Base-by-base conservation (phyloP, 2,329 filamentous ascomycete genomes). In the Aspergillus pseudoglaucus region DNA sequence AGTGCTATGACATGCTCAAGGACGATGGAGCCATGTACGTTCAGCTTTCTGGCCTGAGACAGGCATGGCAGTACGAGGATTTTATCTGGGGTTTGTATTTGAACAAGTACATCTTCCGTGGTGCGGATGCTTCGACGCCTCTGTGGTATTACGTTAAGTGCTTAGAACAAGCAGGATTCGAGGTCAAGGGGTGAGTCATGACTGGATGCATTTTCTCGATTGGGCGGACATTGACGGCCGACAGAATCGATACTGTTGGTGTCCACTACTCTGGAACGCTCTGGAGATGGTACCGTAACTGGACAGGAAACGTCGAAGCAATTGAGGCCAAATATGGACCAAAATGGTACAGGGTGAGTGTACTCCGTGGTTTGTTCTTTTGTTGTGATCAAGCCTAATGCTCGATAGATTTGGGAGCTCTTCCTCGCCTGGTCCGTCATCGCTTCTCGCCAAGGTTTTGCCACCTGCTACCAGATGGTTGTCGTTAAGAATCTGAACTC, bases 21-120 rank as follows among this genome's bases (percentile, higher is more conserved):
- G 90, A 95, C 57, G 88, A 95, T 57, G 89, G 89, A 64, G 79
- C 85, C 57, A 90, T 95, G 75, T 93, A 89, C 77, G 78, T 95
- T 47, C 90, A 95, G 72, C 86, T 90, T 59, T 87, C 88, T 56
- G 89, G 90, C 69, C 78, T 95, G 49, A 82, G 89, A 59, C 89
- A 90, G 76, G 74, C 78, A 53, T 95, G 89, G 90, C 90, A 94
- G 71, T 95, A 91, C 62, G 88, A 95, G 76, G 89, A 95, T 72
- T 79, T 94, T 46, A 85, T 88, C 68, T 95, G 90, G 89, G 89
- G 89, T 63, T 78, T 94, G 46, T 95, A 91, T 77, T 88, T 95
- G 87, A 95, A 95, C 82, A 94, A 91, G 76, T 93, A 95, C 71
- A 78, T 95, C 66, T 95, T 95, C 79, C 90, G 88, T 40, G 89